phyloP scores from a whole-genome alignment of 306 rosid species.

The Vigna unguiculata region DNA sequence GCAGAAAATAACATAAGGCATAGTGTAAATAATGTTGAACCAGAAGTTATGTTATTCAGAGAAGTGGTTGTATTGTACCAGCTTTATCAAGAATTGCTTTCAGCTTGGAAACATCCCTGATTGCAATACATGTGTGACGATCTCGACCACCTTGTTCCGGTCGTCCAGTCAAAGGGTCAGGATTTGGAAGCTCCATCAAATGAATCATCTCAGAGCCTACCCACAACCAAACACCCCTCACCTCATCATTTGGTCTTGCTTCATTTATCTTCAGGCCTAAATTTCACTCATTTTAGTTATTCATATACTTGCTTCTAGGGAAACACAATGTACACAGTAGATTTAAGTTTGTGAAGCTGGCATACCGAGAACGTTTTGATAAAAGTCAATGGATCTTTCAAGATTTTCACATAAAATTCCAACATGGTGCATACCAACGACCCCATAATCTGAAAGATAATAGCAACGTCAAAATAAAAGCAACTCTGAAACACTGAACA shows the following conservation, averaged over 20 bases:
- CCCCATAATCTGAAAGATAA: slow-evolving; percentile 76
- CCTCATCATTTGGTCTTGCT: slow-evolving; percentile 95
- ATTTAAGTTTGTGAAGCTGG: slow-evolving; percentile 9
- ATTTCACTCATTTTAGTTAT: slow-evolving; percentile 31
- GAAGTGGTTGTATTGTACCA: slow-evolving; percentile 65
- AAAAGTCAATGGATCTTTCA: slow-evolving; percentile 82
- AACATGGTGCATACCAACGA: slow-evolving; percentile 86
- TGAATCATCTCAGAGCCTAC: slow-evolving; percentile 98
- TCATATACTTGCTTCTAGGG: slow-evolving; percentile 27
- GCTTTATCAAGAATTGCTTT: slow-evolving; percentile 81
- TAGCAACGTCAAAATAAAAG: slow-evolving; percentile 38
- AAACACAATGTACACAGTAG: neutral
- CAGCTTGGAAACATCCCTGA: slow-evolving; percentile 80
- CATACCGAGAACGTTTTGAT: slow-evolving; percentile 88
- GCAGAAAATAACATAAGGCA: slow-evolving; percentile 20
- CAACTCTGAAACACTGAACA: slow-evolving; percentile 16
- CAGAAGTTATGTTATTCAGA: neutral
- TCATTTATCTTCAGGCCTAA: slow-evolving; percentile 87
- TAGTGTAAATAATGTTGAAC: slow-evolving; percentile 11
- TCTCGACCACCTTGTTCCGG: slow-evolving; percentile 93
- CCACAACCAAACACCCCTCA: slow-evolving; percentile 98
- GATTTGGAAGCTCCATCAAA: slow-evolving; percentile 97
- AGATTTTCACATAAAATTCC: slow-evolving; percentile 84
- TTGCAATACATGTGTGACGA: slow-evolving; percentile 87
- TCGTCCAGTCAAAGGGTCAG: slow-evolving; percentile 90